phyloP scores from a whole-genome alignment of 176 grass and related monocot genomes.

The Sorghum bicolor region DNA sequence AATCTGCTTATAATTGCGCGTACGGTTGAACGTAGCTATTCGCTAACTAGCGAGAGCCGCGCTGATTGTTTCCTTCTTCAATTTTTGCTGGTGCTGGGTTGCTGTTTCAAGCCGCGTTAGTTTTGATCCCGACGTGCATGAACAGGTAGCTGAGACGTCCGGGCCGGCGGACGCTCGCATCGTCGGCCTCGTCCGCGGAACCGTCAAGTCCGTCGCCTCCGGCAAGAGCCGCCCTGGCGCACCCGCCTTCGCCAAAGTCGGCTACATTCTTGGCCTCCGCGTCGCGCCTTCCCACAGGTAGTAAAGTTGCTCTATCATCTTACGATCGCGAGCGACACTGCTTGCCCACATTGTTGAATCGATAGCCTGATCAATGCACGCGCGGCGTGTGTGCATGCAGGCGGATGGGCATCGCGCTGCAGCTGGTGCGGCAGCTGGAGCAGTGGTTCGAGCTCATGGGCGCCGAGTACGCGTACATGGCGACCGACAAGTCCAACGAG shows the following conservation, averaged over 20 bases:
- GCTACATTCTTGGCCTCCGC: constrained; percentile 80
- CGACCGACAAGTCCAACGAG: constrained; percentile 72
- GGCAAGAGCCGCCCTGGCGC: constrained; percentile 28
- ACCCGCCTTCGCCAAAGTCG: constrained; percentile 42
- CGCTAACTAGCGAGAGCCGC: neutral
- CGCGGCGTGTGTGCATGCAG: constrained; percentile 22
- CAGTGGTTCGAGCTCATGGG: constrained; percentile 58
- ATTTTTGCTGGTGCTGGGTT: neutral
- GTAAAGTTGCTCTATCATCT: too few species aligned
- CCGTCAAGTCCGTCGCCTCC: constrained; percentile 74
- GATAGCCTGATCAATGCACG: neutral
- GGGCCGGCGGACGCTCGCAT: constrained; percentile 40
- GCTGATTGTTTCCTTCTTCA: neutral
- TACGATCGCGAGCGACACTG: neutral
- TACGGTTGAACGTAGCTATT: neutral
- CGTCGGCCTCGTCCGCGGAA: constrained; percentile 77
- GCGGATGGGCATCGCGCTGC: constrained; percentile 65
- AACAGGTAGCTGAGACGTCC: constrained; percentile 73
- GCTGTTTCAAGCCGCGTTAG: neutral
- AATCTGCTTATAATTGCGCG: neutral
- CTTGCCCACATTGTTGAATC: neutral
- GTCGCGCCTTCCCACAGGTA: constrained; percentile 59
- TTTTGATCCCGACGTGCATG: constrained; percentile 19
- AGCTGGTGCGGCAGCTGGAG: constrained; percentile 56
- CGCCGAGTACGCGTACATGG: constrained; percentile 93